Conservation (phyloP, 2,329 filamentous ascomycete genomes). For the Coniochaeta pulveracea region DNA sequence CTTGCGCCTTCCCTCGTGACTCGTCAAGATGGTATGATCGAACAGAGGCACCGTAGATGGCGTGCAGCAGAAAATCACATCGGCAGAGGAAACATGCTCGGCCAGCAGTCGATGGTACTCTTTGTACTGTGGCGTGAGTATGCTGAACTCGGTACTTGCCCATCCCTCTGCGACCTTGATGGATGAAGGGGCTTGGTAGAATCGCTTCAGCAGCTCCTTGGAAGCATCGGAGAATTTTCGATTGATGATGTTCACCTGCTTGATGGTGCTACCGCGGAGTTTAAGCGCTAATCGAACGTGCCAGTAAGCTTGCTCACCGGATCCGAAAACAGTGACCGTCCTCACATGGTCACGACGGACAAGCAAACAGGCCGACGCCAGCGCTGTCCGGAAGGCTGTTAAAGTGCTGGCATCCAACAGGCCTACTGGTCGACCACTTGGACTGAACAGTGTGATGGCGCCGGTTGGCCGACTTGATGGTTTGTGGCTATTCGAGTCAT, state of each 20-base stretch:
- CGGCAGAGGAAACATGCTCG: slow-evolving; percentile 58
- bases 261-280: slow-evolving; percentile 58
- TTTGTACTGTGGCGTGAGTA: slow-evolving; percentile 58
- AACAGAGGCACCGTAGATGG: slow-evolving; percentile 67
- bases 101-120: slow-evolving; percentile 57
- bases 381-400: slow-evolving; percentile 71
- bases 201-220: slow-evolving; percentile 35
- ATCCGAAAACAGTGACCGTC: slow-evolving; percentile 74
- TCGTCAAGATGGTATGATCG: slow-evolving; percentile 60
- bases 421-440: slow-evolving; percentile 50
- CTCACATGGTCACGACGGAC: slow-evolving; percentile 56
- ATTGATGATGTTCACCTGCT: slow-evolving; percentile 75
- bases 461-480: slow-evolving; percentile 41
- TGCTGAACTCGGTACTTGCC: slow-evolving; percentile 53
- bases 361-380: slow-evolving; percentile 58
- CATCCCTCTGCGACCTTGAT: slow-evolving; percentile 50
- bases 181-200: slow-evolving; percentile 29
- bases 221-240: slow-evolving; percentile 53
- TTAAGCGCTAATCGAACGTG: slow-evolving; percentile 77
- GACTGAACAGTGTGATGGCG: slow-evolving; percentile 57
- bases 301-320: slow-evolving; percentile 88
- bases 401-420: slow-evolving; percentile 63
- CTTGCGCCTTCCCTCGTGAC: slow-evolving; percentile 56
- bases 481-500: slow-evolving; percentile 3
- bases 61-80: slow-evolving; percentile 84